Base-by-base conservation (phyloP, 768 basidiomycete species). In the Ramaria sp. region DNA sequence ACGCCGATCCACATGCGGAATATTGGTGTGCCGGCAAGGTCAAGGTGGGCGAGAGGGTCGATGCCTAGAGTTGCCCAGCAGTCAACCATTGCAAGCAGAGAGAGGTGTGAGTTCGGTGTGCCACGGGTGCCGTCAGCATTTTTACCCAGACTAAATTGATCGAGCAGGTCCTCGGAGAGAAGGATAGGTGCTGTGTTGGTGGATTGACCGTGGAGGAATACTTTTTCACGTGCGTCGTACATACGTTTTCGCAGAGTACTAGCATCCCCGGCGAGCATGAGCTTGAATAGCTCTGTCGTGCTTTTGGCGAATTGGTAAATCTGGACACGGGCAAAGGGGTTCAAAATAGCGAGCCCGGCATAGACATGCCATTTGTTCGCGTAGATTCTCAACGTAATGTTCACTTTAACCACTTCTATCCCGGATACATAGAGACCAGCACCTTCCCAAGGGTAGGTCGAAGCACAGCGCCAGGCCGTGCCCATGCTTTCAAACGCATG, bases 321-420 rank as follows among this genome's bases (percentile, higher is more conserved):
- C 67, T 97, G 95, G 1, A 77, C 69, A 42, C 80, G 80, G 0
- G 96, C 96, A 11, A 79, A 84, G 4, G 96, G 95, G 70, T 99
- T 98, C 60, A 99, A 80, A 67, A 98, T 91, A 0, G 95, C 95
- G n/a, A 99, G 80, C 1, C 96, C 95, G 13, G 95, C 95, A 68
- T 99, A 99, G 66, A 99, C 95, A 71, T 99, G 95, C 93, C 93
- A 99, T 59, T 92, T 87, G 69, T 93, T 96, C 45, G 91, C 80
- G 70, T 97, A 99, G 64, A 99, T 98, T 0, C 96, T 90, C 19
- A 96, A 80, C 60, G 88, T 84, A 69, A 97, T 86, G 75, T 99
- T 99, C 64, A 92, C 93, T 72, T 99, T 99, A 63, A 92, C 92
- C 1, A 91, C 94, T 69, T 99, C 96, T 63, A 99, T 93, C 0